Percentiles rank a stretch among this genome's conserved stretches.
Conservation (phyloP, 148 eudicot genomes). For the Talinum fruticosum region DNA sequence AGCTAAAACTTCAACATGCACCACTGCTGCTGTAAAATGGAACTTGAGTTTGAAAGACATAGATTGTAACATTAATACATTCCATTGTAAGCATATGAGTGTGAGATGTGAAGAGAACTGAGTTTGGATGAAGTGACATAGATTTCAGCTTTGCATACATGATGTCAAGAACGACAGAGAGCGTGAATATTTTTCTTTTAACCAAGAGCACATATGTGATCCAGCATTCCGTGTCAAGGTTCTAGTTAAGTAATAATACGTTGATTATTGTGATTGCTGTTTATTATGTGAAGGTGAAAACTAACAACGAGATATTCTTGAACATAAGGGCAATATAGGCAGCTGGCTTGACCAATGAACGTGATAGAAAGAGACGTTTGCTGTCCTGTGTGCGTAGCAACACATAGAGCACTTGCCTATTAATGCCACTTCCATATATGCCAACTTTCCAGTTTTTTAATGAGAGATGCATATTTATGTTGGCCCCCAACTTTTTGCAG, state of each 20-base stretch:
- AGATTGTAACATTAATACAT: not conserved
- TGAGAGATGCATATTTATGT: constrained; percentile 11
- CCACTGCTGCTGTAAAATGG: too few species aligned
- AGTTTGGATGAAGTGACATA: not conserved
- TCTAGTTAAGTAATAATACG: too few species aligned
- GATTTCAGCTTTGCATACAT: not conserved
- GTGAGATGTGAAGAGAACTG: not conserved
- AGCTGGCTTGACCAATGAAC: not conserved
- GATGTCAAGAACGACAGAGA: not conserved
- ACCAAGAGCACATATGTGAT: not conserved
- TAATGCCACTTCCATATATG: not conserved
- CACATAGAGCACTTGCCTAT: not conserved
- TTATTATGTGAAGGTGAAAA: not conserved
- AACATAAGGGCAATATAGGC: not conserved
- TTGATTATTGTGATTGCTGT: not conserved
- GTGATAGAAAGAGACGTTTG: not conserved
- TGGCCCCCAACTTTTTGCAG: constrained; percentile 41
- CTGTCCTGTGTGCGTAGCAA: not conserved
- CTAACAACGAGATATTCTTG: not conserved
- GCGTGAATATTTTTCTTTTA: not conserved
- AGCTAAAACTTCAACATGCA: too few species aligned
- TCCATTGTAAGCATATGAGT: not conserved
- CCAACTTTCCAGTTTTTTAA: not conserved
- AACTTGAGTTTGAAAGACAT: not conserved
- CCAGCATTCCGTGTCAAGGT: not conserved